These are phyloP conservation scores for Lipomyces lipofer DNA, from an alignment of 805 yeast genomes.

Conservation along the genomic window DNA sequence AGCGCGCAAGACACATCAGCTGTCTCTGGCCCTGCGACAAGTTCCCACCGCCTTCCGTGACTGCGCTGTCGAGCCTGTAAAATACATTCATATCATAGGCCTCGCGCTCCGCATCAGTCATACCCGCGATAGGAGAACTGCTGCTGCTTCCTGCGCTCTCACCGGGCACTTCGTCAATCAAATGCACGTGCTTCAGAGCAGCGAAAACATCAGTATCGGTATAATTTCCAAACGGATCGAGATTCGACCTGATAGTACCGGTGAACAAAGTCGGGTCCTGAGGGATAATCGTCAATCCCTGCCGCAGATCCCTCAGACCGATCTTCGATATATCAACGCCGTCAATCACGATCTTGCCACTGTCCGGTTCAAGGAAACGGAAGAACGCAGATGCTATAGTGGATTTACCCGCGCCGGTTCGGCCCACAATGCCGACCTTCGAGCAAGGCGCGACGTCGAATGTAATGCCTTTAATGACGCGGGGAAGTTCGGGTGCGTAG, in stretches of 20 bases:
- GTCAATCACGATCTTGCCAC: slow-evolving; percentile 63
- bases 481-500: slow-evolving; percentile 86
- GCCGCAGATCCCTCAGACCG: slow-evolving; percentile 64
- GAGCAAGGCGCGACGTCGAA: slow-evolving; percentile 75
- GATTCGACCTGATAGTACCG: slow-evolving; percentile 67
- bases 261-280: slow-evolving; percentile 79
- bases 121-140: not conserved
- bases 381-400: slow-evolving; percentile 94
- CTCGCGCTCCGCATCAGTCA: slow-evolving; percentile 14
- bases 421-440: slow-evolving; percentile 93
- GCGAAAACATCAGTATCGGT: slow-evolving; percentile 64
- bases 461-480: slow-evolving; percentile 82
- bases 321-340: slow-evolving; percentile 61
- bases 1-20: slow-evolving; percentile 77
- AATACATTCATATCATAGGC: slow-evolving; percentile 27
- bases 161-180: slow-evolving; percentile 22
- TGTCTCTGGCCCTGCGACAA: slow-evolving; percentile 87
- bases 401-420: slow-evolving; percentile 98
- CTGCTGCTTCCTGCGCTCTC: slow-evolving; percentile 4
- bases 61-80: slow-evolving; percentile 31
- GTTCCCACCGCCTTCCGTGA: slow-evolving; percentile 76
- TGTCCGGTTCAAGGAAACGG: slow-evolving; percentile 55
- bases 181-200: slow-evolving; percentile 46
- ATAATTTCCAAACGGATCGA: slow-evolving; percentile 67
- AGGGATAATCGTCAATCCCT: slow-evolving; percentile 69